Conservation (phyloP, 169 alveolate species). For the Plasmodium gaboni region DNA sequence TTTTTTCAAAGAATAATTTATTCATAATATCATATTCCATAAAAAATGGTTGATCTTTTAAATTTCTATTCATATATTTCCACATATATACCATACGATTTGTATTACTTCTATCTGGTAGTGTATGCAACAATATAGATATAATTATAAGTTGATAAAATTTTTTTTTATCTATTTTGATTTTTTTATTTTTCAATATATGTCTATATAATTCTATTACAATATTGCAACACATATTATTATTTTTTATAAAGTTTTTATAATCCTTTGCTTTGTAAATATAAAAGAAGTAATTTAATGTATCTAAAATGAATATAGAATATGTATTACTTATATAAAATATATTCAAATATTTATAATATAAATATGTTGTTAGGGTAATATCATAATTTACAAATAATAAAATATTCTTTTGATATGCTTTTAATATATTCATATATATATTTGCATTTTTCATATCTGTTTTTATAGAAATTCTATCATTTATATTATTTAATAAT, state of each 20-base stretch:
- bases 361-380: slow-evolving; percentile 22
- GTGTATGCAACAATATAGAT: not conserved
- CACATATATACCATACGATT: not conserved
- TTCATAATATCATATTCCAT: slow-evolving; percentile 24
- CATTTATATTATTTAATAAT: slow-evolving; percentile 12
- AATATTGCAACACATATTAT: not conserved
- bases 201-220: slow-evolving; percentile 11
- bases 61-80: not conserved
- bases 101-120: not conserved
- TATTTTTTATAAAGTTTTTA: slow-evolving; percentile 34
- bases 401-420: slow-evolving; percentile 23
- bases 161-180: not conserved
- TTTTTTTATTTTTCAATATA: not conserved
- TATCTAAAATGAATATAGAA: slow-evolving; percentile 8
- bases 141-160: slow-evolving; percentile 11
- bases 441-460: not conserved
- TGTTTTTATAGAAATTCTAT: not conserved
- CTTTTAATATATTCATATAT: slow-evolving; percentile 1
- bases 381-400: slow-evolving; percentile 6
- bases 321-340: slow-evolving; percentile 15
- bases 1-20: not conserved
- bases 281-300: slow-evolving; percentile 21
- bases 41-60: not conserved
- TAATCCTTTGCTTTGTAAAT: slow-evolving; percentile 8
- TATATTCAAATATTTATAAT: slow-evolving; percentile 41